Evolutionary conservation across 2,329 filamentous ascomycete species (phyloP).

Genomic region (Sclerotinia minor): DNA sequence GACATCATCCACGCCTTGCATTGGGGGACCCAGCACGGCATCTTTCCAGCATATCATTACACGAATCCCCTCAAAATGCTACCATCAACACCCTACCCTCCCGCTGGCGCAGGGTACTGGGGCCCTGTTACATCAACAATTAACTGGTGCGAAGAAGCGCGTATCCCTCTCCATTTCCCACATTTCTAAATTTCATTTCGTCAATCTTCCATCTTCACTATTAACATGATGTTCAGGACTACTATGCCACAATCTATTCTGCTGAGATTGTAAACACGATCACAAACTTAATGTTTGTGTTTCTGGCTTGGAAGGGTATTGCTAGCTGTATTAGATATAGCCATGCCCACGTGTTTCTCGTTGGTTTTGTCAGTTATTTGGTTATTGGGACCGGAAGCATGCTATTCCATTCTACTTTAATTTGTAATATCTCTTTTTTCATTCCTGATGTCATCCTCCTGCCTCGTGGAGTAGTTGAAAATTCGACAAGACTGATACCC

Average conservation of each 20-base stretch:
- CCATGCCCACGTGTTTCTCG: not conserved
- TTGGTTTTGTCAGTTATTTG: not conserved
- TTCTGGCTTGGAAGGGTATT: slow-evolving; percentile 7
- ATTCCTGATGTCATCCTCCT: not conserved
- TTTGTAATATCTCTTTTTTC: not conserved
- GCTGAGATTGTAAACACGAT: slow-evolving; percentile 7
- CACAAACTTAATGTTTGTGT: slow-evolving; percentile 13
- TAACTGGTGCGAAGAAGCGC: slow-evolving; percentile 18
- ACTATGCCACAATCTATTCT: slow-evolving; percentile 11
- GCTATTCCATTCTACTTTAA: slow-evolving; percentile 4
- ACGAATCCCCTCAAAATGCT: not conserved
- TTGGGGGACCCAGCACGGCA: not conserved
- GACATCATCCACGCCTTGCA: not conserved
- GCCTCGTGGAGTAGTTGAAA: too few species aligned
- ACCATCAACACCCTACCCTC: slow-evolving; percentile 4
- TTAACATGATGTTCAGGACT: not conserved
- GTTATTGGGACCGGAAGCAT: slow-evolving; percentile 8
- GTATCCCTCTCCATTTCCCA: not conserved
- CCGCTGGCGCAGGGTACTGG: not conserved
- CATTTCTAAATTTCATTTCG: too few species aligned
- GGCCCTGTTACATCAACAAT: slow-evolving; percentile 9
- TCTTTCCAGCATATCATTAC: not conserved
- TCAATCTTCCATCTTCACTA: too few species aligned
- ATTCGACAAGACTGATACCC: not conserved
- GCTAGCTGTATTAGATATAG: slow-evolving; percentile 7